A percentile compares a stretch with the other conserved stretches of the same genome.
Evolutionary conservation across 257 asterid genomes (phyloP).

Genomic region (Primulina huaijiensis): DNA sequence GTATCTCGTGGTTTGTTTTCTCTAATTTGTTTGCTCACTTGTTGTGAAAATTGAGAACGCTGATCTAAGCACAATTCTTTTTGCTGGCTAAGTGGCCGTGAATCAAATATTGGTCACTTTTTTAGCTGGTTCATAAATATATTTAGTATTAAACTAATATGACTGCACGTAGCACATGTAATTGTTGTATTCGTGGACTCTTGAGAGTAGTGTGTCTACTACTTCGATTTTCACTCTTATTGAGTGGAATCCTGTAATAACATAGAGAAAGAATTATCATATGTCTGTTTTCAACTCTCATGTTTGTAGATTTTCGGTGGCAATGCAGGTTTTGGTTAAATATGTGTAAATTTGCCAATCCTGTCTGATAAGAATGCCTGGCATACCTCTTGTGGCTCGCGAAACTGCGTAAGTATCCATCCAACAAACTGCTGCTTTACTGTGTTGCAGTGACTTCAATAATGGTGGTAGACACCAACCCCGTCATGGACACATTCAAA

Average conservation of each 20-base stretch:
- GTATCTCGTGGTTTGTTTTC: neutral
- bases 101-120: too few species aligned
- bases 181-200: too few species aligned
- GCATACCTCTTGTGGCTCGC: slow-evolving; percentile 2
- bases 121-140: neutral
- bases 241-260: too few species aligned
- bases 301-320: neutral
- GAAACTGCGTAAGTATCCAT: neutral
- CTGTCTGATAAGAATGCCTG: neutral
- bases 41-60: neutral
- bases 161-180: neutral
- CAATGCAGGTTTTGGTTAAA: neutral
- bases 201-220: neutral
- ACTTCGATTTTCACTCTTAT: too few species aligned
- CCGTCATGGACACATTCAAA: neutral
- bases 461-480: neutral
- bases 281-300: neutral
- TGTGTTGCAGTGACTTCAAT: neutral
- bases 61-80: neutral
- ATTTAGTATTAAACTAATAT: neutral
- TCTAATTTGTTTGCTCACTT: neutral
- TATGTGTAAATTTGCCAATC: neutral
- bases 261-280: too few species aligned
- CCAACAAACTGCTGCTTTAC: neutral
- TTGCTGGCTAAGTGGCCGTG: too few species aligned